A percentile compares a stretch with the other conserved stretches of the same genome.
Conservation (phyloP, 2,329 filamentous ascomycete species). For the Microcyclosporella mali region DNA sequence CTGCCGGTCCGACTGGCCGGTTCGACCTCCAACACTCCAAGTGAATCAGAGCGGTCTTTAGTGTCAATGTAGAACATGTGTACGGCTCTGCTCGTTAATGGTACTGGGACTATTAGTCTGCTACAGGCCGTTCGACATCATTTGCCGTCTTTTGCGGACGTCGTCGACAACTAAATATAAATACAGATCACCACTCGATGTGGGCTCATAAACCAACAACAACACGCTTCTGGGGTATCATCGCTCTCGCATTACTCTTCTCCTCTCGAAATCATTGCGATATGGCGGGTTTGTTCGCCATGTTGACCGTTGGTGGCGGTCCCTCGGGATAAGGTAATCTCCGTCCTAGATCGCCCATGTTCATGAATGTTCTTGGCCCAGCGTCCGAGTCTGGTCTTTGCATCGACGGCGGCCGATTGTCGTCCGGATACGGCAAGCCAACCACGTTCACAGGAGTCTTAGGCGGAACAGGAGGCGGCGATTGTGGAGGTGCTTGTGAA, state of each 20-base stretch:
- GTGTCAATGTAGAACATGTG: no score
- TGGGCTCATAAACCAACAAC: no score
- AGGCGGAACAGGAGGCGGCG: conserved; percentile 24
- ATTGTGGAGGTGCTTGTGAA: conserved; percentile 6
- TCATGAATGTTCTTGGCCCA: conserved; percentile 27
- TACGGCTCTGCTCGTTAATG: no score
- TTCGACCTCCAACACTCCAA: no score
- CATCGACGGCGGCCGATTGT: conserved; percentile 8
- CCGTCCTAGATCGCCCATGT: conserved; percentile 29
- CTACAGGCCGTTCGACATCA: no score
- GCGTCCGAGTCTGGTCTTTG: conserved; percentile 4
- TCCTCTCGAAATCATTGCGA: conserved; percentile 6
- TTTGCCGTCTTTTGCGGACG: no score
- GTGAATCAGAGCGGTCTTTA: no score
- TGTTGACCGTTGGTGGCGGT: conserved; percentile 76
- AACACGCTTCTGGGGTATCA: no score
- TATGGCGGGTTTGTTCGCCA: conserved; percentile 66
- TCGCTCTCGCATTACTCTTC: not conserved
- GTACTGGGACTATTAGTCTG: no score
- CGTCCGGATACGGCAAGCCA: conserved; percentile 21
- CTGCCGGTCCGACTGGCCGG: no score
- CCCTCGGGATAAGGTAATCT: conserved; percentile 75
- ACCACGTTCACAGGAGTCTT: conserved; percentile 22
- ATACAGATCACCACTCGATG: no score
- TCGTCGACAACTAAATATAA: no score